Evolutionary conservation across 1,284 basidiomycete species (phyloP), one percentile per base, ranked within the genome.

Genomic region (Fistulinella cinereoalba): DNA sequence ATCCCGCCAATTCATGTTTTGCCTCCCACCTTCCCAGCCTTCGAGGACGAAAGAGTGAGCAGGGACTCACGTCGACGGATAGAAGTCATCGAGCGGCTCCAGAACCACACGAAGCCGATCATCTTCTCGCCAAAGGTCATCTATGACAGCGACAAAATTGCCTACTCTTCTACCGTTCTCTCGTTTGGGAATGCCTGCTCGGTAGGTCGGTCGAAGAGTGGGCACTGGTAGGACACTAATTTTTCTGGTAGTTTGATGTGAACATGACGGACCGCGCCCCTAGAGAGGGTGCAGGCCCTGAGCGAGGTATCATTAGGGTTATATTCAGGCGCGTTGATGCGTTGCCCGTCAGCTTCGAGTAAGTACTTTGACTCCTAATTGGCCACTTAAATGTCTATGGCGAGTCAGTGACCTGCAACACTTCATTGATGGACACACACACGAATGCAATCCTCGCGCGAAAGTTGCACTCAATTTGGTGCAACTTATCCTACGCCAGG

Each of bases 81-180:
- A 8, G 68, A 71, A 3, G 38, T 71, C 2, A 56, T 73, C 4
- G 57, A 66, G 27, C 50, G 57, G 7, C 54, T 73, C 11, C 71
- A 72, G 19, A 64, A 62, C 22, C 54, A 61, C 10, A 47, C 47
- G 0, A 47, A 59, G 0, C 56, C 66, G 0, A 24, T 10, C 0
- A 6, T 65, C 0, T 73, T 73, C 38, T 56, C 27, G 2, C 64
- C 64, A 18, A 67, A 60, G 22, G 55, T 56, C 7, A 64, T 68
- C 8, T 75, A 70, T 34, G 74, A 75, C 39, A 65, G 71, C 10
- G 55, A 67, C 12, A 69, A 67, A 3, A 74, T 73, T 18, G 53
- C 71, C 0, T 75, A 69, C 44, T 56, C 67, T 7, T 53, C 66
- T 0, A 49, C 28, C 2, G 41, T 45, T 0, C 55, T 73, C 12